Conservation (phyloP, 202 grass and related monocot species). For the Cymbopogon flexuosus region DNA sequence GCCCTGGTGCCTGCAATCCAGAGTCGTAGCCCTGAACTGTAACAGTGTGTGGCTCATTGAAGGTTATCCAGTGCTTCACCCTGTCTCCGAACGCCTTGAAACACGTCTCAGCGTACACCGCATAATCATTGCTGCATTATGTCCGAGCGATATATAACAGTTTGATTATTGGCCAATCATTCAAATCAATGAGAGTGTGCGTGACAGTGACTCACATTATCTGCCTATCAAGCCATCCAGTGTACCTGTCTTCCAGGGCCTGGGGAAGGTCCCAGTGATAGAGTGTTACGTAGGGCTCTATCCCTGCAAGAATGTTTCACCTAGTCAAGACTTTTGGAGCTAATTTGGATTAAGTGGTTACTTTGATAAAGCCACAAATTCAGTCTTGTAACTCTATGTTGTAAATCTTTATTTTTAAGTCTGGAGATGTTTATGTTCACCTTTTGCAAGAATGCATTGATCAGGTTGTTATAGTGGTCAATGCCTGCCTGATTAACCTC, state of each 20-base stretch:
- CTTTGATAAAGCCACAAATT: not conserved
- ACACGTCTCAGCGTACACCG: slow-evolving; percentile 60
- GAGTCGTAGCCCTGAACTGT: slow-evolving; percentile 82
- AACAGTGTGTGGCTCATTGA: slow-evolving; percentile 90
- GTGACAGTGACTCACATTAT: slow-evolving; percentile 46
- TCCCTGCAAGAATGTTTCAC: slow-evolving; percentile 44
- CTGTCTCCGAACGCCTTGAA: slow-evolving; percentile 75
- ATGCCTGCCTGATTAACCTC: slow-evolving; percentile 68
- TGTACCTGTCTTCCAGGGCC: slow-evolving; percentile 68
- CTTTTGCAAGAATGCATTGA: slow-evolving; percentile 75
- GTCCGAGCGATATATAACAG: not conserved
- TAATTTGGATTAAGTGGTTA: not conserved
- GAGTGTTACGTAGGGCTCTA: slow-evolving; percentile 64
- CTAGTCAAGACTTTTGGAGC: not conserved
- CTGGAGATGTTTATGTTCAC: not conserved
- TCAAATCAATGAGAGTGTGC: not conserved
- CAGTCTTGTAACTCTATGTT: not conserved
- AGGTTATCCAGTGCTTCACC: slow-evolving; percentile 83
- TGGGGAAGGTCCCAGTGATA: slow-evolving; percentile 91
- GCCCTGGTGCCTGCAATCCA: slow-evolving; percentile 62
- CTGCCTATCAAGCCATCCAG: slow-evolving; percentile 65
- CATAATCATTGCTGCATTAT: slow-evolving; percentile 55
- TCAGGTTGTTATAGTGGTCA: slow-evolving; percentile 86
- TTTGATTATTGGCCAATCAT: not conserved
- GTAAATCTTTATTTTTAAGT: not conserved